Conservation (phyloP, 352 stramenopile genomes). For the Hyaloperonospora brassicae region DNA sequence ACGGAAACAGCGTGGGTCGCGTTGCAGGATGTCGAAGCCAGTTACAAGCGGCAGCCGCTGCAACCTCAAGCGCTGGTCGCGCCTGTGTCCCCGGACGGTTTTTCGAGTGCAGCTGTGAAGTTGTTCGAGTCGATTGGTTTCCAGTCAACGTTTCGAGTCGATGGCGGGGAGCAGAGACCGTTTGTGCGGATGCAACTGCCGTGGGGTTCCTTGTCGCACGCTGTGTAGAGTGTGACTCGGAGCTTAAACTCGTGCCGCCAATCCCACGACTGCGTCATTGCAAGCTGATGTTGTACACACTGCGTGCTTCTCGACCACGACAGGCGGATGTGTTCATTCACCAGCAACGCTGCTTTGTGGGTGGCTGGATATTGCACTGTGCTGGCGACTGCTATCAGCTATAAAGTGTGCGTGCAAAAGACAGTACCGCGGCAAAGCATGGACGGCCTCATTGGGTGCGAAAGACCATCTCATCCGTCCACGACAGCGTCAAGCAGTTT, state of each 20-base stretch:
- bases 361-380: too few species aligned
- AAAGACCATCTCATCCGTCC: too few species aligned
- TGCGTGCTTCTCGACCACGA: too few species aligned
- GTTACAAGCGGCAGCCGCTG: conserved; percentile 24
- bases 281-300: not conserved
- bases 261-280: conserved; percentile 4
- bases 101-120: conserved; percentile 32
- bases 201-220: conserved; percentile 11
- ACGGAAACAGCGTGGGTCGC: not conserved
- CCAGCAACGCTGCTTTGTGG: too few species aligned
- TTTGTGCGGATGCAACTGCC: conserved; percentile 29
- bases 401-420: too few species aligned
- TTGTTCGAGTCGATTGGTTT: conserved; percentile 50
- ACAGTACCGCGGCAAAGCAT: too few species aligned
- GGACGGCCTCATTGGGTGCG: too few species aligned
- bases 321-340: too few species aligned
- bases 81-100: conserved; percentile 36
- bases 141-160: conserved; percentile 29
- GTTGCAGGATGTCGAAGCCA: conserved; percentile 43
- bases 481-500: too few species aligned
- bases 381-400: too few species aligned
- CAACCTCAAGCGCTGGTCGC: conserved; percentile 32
- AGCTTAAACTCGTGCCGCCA: not conserved
- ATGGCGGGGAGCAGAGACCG: conserved; percentile 18
- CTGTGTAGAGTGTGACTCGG: not conserved